Percentiles rank a stretch among this genome's conserved stretches.
Evolutionary conservation across 768 basidiomycete genomes (phyloP).

Genomic region (Polyporus arcularius): DNA sequence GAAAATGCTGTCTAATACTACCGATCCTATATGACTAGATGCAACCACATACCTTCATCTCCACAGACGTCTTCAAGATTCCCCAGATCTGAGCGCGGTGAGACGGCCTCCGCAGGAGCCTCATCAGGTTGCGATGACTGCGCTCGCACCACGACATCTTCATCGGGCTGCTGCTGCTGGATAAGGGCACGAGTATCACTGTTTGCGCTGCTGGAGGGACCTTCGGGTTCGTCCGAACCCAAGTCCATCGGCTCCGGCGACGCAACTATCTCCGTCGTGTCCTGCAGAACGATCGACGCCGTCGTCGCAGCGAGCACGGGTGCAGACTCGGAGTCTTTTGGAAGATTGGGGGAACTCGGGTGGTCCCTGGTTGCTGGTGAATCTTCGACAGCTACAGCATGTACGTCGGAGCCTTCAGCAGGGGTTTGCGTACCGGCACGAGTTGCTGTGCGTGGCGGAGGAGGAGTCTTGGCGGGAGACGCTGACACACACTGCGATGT

Average conservation of each 20-base stretch:
- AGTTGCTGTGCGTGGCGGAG: no score
- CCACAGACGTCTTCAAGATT: neutral
- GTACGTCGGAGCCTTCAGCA: no score
- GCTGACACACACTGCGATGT: neutral
- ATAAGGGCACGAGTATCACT: no score
- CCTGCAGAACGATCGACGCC: neutral
- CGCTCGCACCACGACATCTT: neutral
- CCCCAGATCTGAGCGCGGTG: neutral
- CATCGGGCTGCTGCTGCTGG: neutral
- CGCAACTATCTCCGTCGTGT: neutral
- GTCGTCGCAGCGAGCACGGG: no score
- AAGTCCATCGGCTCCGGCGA: conserved; percentile 3
- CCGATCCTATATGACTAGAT: neutral
- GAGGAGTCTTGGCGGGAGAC: neutral
- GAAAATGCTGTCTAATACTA: no score
- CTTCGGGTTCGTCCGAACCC: neutral
- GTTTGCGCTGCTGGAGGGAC: neutral
- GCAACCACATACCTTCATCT: no score
- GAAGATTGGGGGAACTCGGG: no score
- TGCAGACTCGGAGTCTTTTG: no score
- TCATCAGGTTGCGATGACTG: neutral
- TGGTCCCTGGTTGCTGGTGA: no score
- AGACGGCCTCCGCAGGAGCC: neutral
- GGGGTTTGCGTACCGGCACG: no score
- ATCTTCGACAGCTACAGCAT: no score